Conservation (phyloP, 2,329 filamentous ascomycete genomes). For the Xylaria sp. region DNA sequence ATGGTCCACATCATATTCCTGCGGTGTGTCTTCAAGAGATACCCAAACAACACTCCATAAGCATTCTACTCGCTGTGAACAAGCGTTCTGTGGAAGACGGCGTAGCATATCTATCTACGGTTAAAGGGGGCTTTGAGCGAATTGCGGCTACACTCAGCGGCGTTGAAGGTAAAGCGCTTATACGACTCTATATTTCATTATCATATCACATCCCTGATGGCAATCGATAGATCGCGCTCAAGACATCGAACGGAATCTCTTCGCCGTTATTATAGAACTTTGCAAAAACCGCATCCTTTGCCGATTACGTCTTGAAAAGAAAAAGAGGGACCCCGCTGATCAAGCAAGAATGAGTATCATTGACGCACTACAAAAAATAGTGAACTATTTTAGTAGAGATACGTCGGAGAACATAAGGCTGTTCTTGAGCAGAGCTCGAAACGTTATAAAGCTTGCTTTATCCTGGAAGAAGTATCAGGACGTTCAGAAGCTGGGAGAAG, state of each 20-base stretch:
- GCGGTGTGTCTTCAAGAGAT: slow-evolving; percentile 49
- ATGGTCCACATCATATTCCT: slow-evolving; percentile 48
- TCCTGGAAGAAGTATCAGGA: slow-evolving; percentile 44
- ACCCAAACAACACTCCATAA: slow-evolving; percentile 31
- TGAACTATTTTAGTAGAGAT: slow-evolving; percentile 30
- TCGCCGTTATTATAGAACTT: slow-evolving; percentile 32
- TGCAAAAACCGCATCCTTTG: slow-evolving; percentile 37
- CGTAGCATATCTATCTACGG: not conserved
- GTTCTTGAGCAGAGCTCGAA: slow-evolving; percentile 7
- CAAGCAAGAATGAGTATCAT: slow-evolving; percentile 4
- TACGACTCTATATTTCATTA: not conserved
- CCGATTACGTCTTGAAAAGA: slow-evolving; percentile 24
- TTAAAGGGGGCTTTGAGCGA: slow-evolving; percentile 14
- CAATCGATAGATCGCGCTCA: not conserved
- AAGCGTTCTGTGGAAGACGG: slow-evolving; percentile 27
- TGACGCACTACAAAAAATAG: slow-evolving; percentile 7
- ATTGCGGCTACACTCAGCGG: not conserved
- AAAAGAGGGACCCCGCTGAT: not conserved
- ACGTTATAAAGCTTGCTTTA: slow-evolving; percentile 34
- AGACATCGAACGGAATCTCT: slow-evolving; percentile 36
- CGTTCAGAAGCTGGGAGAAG: slow-evolving; percentile 36
- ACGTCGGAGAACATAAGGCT: slow-evolving; percentile 38
- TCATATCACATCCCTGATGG: not conserved
- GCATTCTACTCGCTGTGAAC: slow-evolving; percentile 49
- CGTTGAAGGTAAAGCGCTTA: not conserved